A percentile compares a stretch with the other conserved stretches of the same genome.
Conservation (phyloP, 257 asterid species). For the Plantago elongata region DNA sequence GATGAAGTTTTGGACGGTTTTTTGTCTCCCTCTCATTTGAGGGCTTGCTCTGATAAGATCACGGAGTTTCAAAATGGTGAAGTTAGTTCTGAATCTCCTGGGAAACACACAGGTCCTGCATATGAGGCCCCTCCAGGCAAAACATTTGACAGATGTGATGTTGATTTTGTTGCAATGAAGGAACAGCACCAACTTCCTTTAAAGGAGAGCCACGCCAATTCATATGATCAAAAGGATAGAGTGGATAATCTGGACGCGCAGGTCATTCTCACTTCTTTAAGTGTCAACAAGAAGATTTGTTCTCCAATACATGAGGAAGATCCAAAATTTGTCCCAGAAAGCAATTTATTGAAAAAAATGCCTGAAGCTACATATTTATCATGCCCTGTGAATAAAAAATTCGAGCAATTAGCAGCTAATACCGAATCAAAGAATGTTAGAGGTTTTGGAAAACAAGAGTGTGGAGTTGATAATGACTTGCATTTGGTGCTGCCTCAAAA, state of each 20-base stretch:
- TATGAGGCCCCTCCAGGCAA: constrained; percentile 9
- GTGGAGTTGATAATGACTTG: constrained; percentile 25
- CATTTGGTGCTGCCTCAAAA: constrained; percentile 26
- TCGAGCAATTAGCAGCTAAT: constrained; percentile 24
- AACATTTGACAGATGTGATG: constrained; percentile 21
- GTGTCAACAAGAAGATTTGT: background rate
- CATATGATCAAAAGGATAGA: constrained; percentile 9
- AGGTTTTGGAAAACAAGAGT: constrained; percentile 27
- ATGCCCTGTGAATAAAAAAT: background rate
- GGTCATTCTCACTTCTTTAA: constrained; percentile 2
- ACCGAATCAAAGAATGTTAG: constrained; percentile 20
- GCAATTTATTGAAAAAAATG: background rate
- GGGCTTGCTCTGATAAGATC: constrained; percentile 34
- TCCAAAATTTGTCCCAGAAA: background rate
- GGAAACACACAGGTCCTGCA: constrained; percentile 20
- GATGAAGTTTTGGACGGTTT: constrained; percentile 63
- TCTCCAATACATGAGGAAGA: constrained; percentile 5
- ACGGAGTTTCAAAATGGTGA: constrained; percentile 26
- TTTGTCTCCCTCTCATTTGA: constrained; percentile 36
- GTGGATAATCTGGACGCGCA: constrained; percentile 19
- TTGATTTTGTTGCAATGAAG: constrained; percentile 19
- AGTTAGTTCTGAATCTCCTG: constrained; percentile 21
- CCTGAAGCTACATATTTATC: background rate
- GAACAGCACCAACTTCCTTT: constrained; percentile 15
- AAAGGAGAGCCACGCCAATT: constrained; percentile 12